Base-by-base conservation (phyloP, 164 flowering plant species). In the Amborella trichopoda region DNA sequence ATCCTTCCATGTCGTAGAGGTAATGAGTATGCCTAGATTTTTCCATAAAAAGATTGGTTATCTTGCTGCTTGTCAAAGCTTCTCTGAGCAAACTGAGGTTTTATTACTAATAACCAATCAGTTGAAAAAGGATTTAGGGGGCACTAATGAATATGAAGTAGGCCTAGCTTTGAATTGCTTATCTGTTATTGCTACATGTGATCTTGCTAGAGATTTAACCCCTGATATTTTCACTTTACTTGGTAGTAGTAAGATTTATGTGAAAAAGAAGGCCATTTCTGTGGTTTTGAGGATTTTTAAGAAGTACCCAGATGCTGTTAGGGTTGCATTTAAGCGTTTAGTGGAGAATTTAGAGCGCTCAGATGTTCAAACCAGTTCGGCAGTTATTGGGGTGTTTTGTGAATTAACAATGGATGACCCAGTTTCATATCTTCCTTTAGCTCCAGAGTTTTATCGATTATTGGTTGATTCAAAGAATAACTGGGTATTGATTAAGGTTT, bases 401-500 rank as follows among this genome's bases (percentile, higher is more conserved):
- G 99, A 91, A 62, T 66, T 91, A 6, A 49, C 74, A 0, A 22
- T 38, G 0, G 67, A 53, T 11, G 99, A 91, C 32, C 81, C 95
- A 8, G 60, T 28, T 36, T 66, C 88, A 0, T 91, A 80, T 67
- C 62, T 91, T 23, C 91, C 96, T 0, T 60, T 91, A 50, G 99
- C 95, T 11, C 96, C 96, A 0, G 90, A 91, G 69, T 91, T 87
- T 67, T 87, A 84, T 67, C 65, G 68, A 63, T 48, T 91, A 48
- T 68, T 91, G 68, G 72, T 74, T 37, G 99, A 87, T 58, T 82
- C 76, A 3, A 84, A 58, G 72, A 84, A 82, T 60, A 91, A 88
- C 60, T 87, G 99, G 99, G 76, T 87, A 25, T 58, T 91, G 59
- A 88, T 91, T 58, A 91, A 87, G 76, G 91, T 80, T 54, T 48